A percentile compares a stretch with the other conserved stretches of the same genome.
These are phyloP conservation scores for Acanthamoeba healyi DNA, from an alignment of 208 protist genomes.

Conservation along the genomic window DNA sequence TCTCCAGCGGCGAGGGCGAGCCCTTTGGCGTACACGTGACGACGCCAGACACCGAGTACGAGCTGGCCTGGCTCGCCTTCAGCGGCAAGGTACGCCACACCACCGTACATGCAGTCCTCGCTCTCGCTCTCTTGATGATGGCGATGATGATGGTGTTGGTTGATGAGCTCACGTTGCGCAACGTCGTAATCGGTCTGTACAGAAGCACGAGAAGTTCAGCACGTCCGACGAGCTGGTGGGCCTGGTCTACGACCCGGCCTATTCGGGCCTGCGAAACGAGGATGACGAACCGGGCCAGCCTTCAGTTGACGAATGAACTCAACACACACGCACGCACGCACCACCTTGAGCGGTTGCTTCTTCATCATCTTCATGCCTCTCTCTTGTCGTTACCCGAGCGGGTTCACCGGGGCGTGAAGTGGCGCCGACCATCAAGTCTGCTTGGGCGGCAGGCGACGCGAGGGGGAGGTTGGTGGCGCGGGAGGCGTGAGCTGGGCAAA, in stretches of 20 bases:
- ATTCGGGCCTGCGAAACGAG: not conserved
- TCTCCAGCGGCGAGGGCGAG: not conserved
- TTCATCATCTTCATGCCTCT: no score
- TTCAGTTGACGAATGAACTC: no score
- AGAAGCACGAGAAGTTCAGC: slow-evolving; percentile 23
- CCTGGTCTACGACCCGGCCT: not conserved
- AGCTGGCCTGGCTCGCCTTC: slow-evolving; percentile 31
- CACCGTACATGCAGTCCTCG: no score
- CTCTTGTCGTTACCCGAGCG: no score
- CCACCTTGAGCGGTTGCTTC: no score
- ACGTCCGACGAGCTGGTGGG: slow-evolving; percentile 18
- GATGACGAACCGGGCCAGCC: not conserved
- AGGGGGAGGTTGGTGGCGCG: not conserved
- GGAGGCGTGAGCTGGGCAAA: not conserved
- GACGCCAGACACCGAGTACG: not conserved
- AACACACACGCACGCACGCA: no score
- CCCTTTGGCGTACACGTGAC: slow-evolving; percentile 1
- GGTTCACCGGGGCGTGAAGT: no score
- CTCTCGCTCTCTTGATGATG: no score
- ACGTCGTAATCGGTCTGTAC: no score
- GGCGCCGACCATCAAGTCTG: not conserved
- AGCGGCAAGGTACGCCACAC: slow-evolving; percentile 3
- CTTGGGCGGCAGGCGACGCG: not conserved
- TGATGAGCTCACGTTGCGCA: no score
- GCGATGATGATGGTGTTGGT: no score